Conservation (phyloP, 345 rosid species). For the Fremontodendron californicum region DNA sequence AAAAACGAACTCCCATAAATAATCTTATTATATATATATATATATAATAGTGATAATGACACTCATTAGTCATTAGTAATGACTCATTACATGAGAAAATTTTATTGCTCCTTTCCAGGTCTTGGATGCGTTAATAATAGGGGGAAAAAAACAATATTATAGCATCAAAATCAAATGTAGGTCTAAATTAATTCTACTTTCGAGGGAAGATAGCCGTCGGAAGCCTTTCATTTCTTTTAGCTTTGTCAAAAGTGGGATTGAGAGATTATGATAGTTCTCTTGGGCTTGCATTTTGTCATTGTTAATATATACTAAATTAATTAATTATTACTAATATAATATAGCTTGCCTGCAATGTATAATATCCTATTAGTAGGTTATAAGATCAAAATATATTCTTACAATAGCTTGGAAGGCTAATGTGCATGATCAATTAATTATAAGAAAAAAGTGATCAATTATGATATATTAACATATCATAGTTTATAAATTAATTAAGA, state of each 20-base stretch:
- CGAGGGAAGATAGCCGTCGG: conserved; percentile 5
- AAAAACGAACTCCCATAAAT: too few relatives aligned
- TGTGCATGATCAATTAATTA: too few relatives aligned
- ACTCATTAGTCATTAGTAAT: too few relatives aligned
- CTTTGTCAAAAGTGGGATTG: conserved; percentile 5
- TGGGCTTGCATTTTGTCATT: neutral
- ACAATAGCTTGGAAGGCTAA: neutral
- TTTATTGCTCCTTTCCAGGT: conserved; percentile 20
- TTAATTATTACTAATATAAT: too few relatives aligned
- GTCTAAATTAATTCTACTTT: neutral
- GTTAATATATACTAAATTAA: too few relatives aligned
- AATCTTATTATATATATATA: neutral
- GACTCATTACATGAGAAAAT: conserved; percentile 14
- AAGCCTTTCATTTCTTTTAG: neutral
- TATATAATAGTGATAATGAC: conserved; percentile 26
- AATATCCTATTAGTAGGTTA: neutral
- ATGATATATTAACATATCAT: too few relatives aligned
- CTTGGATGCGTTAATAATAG: conserved; percentile 4
- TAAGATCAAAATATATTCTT: neutral
- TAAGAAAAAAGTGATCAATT: too few relatives aligned
- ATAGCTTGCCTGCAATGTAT: neutral
- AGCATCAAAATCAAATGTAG: neutral
- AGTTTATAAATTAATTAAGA: too few relatives aligned
- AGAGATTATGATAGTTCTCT: conserved; percentile 18
- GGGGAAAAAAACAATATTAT: neutral